Evolutionary conservation across 768 basidiomycete genomes (phyloP).

Genomic region (Lactarius hatsudake): DNA sequence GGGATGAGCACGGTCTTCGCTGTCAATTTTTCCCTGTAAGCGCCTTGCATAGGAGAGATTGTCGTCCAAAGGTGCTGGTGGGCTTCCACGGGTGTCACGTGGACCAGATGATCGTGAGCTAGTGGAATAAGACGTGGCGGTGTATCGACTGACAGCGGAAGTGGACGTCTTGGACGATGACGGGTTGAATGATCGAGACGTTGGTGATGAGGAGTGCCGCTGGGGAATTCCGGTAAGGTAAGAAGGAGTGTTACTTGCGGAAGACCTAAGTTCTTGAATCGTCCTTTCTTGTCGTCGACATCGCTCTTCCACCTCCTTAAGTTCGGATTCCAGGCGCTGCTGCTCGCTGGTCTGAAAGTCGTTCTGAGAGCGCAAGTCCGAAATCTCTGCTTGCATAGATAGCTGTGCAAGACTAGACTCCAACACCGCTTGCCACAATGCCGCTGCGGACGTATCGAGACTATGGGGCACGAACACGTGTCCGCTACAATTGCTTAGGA

Average conservation of each 20-base stretch:
- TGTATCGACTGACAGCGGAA: background rate
- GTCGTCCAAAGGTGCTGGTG: slow-evolving; percentile 18
- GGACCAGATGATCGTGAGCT: background rate
- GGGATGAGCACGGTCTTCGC: slow-evolving; percentile 42
- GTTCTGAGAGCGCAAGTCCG: slow-evolving; percentile 22
- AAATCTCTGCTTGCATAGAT: slow-evolving; percentile 40
- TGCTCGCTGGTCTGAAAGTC: slow-evolving; percentile 28
- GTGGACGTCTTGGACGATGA: slow-evolving; percentile 1
- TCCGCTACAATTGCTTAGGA: slow-evolving; percentile 58
- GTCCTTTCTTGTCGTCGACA: slow-evolving; percentile 14
- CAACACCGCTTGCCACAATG: slow-evolving; percentile 39
- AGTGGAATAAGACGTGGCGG: background rate
- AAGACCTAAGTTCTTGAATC: background rate
- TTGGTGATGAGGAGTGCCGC: background rate
- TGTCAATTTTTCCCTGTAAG: slow-evolving; percentile 40
- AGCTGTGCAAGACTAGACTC: slow-evolving; percentile 53
- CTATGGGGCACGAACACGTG: slow-evolving; percentile 48
- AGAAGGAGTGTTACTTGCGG: background rate
- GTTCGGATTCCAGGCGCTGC: slow-evolving; percentile 20
- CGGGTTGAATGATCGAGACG: background rate
- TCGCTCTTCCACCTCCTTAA: slow-evolving; percentile 17
- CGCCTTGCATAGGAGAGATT: slow-evolving; percentile 31
- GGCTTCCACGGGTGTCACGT: background rate
- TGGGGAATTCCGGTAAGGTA: background rate
- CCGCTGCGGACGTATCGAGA: slow-evolving; percentile 26